Conservation (phyloP, 345 rosid genomes). For the Capsella bursapastoris region DNA sequence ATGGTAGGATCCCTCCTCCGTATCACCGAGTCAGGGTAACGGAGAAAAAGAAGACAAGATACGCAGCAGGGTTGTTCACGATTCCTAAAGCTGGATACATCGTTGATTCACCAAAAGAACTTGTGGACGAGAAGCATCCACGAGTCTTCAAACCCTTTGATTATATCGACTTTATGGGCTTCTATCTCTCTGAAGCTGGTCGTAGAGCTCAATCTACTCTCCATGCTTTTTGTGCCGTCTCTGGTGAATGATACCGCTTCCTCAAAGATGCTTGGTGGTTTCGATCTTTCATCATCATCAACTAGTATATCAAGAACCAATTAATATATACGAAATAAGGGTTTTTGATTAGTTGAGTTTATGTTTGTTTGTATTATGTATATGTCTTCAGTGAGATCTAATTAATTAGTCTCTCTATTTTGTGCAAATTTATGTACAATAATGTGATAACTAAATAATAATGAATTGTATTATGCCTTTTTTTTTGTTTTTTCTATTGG, state of each 20-base stretch:
- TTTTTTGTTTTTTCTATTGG: no score
- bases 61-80: constrained; percentile 24
- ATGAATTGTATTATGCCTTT: no score
- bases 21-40: constrained; percentile 39
- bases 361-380: no score
- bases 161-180: constrained; percentile 14
- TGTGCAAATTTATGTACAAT: no score
- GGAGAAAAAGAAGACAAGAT: constrained; percentile 34
- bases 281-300: no score
- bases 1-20: constrained; percentile 17
- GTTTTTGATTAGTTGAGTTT: no score
- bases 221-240: constrained; percentile 22
- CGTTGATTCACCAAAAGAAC: constrained; percentile 28
- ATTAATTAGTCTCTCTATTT: no score
- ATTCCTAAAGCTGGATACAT: not conserved
- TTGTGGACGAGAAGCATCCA: constrained; percentile 39
- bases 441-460: no score
- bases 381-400: no score
- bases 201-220: constrained; percentile 12
- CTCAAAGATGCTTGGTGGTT: not conserved
- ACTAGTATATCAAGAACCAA: no score
- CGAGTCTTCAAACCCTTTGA: constrained; percentile 25
- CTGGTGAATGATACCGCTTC: not conserved
- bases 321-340: no score
- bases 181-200: constrained; percentile 29